Evolutionary conservation across 257 asterid species (phyloP).

Genomic region (Forsythia suspensa): DNA sequence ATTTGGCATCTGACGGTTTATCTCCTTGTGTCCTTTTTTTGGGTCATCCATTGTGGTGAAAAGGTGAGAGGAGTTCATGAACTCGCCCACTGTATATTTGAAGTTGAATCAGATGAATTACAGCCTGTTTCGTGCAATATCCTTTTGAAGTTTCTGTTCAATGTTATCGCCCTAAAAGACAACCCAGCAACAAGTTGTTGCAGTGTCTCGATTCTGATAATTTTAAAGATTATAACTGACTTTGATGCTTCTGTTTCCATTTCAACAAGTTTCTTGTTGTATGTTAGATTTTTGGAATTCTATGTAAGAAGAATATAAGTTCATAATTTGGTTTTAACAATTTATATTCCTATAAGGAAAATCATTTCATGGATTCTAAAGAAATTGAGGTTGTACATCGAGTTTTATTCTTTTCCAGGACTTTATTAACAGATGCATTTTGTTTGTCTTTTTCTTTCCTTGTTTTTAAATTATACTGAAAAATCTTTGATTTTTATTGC

Average conservation of each 20-base stretch:
- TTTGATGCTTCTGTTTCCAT: neutral
- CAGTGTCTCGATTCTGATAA: neutral
- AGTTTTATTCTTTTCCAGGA: neutral
- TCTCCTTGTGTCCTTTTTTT: neutral
- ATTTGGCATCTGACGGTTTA: neutral
- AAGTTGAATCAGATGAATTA: neutral
- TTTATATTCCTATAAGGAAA: neutral
- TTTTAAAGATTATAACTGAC: neutral
- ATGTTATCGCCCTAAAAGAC: neutral
- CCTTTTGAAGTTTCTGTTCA: neutral
- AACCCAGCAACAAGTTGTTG: neutral
- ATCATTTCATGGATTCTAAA: neutral
- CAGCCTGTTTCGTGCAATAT: neutral
- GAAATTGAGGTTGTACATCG: neutral
- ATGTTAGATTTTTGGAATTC: neutral
- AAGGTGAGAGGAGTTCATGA: neutral
- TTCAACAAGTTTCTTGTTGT: neutral
- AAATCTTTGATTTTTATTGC: slow-evolving; percentile 10
- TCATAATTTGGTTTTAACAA: neutral
- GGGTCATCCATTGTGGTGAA: neutral
- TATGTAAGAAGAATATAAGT: neutral
- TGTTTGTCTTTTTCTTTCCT: neutral
- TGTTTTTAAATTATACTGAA: neutral
- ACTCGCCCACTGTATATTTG: neutral
- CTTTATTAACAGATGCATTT: neutral